Evolutionary conservation across 2,329 filamentous ascomycete genomes (phyloP).

Genomic region (Zymoseptoria tritici): DNA sequence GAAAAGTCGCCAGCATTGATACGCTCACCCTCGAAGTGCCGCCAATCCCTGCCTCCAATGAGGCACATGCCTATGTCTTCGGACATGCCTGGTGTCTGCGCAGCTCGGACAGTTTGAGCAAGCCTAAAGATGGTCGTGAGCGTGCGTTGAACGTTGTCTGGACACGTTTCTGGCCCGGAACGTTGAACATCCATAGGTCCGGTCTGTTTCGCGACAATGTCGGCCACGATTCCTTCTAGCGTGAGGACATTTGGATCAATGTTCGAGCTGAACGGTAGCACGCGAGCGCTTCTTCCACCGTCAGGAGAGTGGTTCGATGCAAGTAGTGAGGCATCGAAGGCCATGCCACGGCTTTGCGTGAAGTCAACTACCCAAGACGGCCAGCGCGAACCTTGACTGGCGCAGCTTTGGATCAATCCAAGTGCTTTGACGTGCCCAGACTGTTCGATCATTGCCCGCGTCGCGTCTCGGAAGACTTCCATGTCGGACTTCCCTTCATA

Average conservation of each 20-base stretch:
- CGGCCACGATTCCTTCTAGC: neutral
- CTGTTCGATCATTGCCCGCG: slow-evolving; percentile 1
- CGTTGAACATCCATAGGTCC: too few relatives aligned
- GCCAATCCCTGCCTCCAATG: neutral
- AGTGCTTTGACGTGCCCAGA: neutral
- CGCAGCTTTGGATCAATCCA: neutral
- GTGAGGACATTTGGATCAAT: neutral
- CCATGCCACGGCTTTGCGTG: neutral
- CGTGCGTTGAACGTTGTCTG: too few relatives aligned
- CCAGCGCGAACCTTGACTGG: neutral
- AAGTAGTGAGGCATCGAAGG: neutral
- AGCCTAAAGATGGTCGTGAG: too few relatives aligned
- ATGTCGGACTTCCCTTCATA: neutral
- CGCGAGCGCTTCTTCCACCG: neutral
- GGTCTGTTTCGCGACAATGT: neutral
- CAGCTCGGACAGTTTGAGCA: too few relatives aligned
- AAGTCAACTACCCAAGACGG: neutral
- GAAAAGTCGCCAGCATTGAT: neutral
- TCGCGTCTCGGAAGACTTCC: slow-evolving; percentile 1
- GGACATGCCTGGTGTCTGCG: too few relatives aligned
- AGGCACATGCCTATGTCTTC: neutral
- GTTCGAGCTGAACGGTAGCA: too few relatives aligned
- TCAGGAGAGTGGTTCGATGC: neutral
- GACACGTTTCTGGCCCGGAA: too few relatives aligned
- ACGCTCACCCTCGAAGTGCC: neutral